phyloP scores from a whole-genome alignment of 768 basidiomycete species.

The Tulasnella sp. region DNA sequence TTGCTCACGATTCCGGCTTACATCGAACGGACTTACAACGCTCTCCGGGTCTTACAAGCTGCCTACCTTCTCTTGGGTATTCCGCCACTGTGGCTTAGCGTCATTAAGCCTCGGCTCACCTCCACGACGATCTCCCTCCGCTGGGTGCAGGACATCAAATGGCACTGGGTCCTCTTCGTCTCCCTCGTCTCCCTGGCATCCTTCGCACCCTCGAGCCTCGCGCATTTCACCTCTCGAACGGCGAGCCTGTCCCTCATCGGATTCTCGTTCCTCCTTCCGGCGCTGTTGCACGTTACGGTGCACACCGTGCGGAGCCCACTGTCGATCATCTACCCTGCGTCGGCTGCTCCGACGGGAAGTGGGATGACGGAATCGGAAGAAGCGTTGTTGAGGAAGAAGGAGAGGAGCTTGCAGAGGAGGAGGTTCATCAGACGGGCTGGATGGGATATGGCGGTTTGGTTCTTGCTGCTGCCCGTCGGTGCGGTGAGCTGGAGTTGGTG shows the following conservation, averaged over 20 bases:
- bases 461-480: conserved; percentile 4
- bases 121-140: not conserved
- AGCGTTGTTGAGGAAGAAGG: conserved; percentile 9
- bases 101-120: not conserved
- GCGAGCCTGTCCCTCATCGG: not conserved
- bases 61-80: conserved; percentile 4
- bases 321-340: conserved; percentile 5
- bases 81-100: conserved; percentile 6
- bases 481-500: conserved; percentile 7
- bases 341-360: not conserved
- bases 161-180: conserved; percentile 13
- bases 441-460: conserved; percentile 11
- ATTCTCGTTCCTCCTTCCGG: not conserved
- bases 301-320: conserved; percentile 5
- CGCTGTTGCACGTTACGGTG: not conserved
- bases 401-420: conserved; percentile 9
- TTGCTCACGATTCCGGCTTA: not conserved
- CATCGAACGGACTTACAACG: not conserved
- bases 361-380: not conserved
- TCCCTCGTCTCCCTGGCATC: conserved; percentile 1
- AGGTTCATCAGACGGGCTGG: conserved; percentile 1
- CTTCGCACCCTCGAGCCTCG: not conserved
- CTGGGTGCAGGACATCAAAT: conserved; percentile 12
- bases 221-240: not conserved
- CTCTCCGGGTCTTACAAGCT: not conserved